Evolutionary conservation across 2,329 filamentous ascomycete species (phyloP).

Genomic region (Ceratocystis colombiana): DNA sequence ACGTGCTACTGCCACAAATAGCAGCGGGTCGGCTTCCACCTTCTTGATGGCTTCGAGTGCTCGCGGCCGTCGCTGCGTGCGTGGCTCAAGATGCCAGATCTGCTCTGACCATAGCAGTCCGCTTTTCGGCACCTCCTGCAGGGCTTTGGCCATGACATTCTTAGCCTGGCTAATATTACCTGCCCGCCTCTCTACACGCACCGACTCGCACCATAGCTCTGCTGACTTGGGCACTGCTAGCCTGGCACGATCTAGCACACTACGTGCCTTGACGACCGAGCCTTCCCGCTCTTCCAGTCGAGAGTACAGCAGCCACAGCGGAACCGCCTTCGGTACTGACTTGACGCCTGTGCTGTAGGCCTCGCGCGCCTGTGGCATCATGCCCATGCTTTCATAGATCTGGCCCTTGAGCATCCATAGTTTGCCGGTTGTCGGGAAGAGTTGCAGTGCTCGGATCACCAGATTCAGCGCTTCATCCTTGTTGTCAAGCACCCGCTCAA

Average conservation of each 20-base stretch:
- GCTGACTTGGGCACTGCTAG: constrained; percentile 77
- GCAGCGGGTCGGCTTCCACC: constrained; percentile 78
- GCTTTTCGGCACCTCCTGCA: constrained; percentile 81
- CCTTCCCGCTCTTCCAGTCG: constrained; percentile 79
- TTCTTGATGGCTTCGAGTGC: constrained; percentile 94
- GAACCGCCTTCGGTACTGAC: constrained; percentile 70
- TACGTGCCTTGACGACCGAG: constrained; percentile 80
- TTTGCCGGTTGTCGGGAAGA: constrained; percentile 77
- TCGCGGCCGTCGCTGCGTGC: constrained; percentile 84
- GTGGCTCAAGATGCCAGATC: constrained; percentile 86
- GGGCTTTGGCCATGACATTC: constrained; percentile 81
- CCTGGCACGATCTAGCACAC: constrained; percentile 81
- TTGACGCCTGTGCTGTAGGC: constrained; percentile 83
- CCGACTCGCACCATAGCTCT: constrained; percentile 84
- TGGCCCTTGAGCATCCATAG: constrained; percentile 99
- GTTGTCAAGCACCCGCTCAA: constrained; percentile 76
- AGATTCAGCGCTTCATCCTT: constrained; percentile 74
- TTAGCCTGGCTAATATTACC: constrained; percentile 77
- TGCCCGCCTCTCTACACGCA: constrained; percentile 80
- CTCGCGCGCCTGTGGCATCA: constrained; percentile 74
- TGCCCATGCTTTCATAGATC: constrained; percentile 78
- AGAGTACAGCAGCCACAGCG: constrained; percentile 81
- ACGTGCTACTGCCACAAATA: constrained; percentile 85
- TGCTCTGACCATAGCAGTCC: constrained; percentile 87
- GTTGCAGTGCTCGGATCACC: constrained; percentile 72